Evolutionary conservation across 495 filamentous ascomycete genomes (phyloP).

Genomic region (Neurospora sp.): DNA sequence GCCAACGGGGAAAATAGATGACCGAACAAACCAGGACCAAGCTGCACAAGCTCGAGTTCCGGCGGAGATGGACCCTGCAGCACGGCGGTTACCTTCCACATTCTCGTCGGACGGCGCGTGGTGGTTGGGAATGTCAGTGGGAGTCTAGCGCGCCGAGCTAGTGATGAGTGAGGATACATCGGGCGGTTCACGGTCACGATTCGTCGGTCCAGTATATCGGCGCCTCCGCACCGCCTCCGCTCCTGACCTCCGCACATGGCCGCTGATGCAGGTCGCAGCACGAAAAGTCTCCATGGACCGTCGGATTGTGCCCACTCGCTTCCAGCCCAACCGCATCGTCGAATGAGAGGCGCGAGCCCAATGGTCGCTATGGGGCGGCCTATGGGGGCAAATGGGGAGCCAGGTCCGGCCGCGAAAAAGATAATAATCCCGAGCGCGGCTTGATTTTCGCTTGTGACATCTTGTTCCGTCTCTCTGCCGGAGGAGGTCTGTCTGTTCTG

Average conservation of each 20-base stretch:
- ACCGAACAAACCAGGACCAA: too few species aligned
- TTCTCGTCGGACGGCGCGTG: conserved; percentile 16
- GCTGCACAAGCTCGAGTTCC: not conserved
- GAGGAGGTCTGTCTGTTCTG: not conserved
- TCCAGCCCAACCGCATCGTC: conserved; percentile 13
- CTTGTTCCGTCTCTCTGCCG: not conserved
- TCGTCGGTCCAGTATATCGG: not conserved
- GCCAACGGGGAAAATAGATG: not conserved
- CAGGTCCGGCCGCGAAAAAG: conserved; percentile 1
- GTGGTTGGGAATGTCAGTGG: conserved; percentile 2
- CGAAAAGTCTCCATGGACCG: not conserved
- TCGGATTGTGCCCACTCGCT: conserved; percentile 5
- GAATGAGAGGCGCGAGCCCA: conserved; percentile 21
- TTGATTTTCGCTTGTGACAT: not conserved
- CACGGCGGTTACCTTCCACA: conserved; percentile 11
- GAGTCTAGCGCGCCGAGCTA: conserved; percentile 12
- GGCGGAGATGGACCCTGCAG: conserved; percentile 10
- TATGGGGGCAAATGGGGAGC: not conserved
- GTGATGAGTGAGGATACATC: not conserved
- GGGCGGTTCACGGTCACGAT: conserved; percentile 1
- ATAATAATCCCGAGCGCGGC: conserved; percentile 19
- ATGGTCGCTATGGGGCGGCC: conserved; percentile 2
- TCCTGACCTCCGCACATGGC: conserved; percentile 5
- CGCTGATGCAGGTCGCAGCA: conserved; percentile 9
- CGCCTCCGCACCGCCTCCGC: conserved; percentile 1